A percentile compares a stretch with the other conserved stretches of the same genome.
These are phyloP conservation scores for Trichoderma erinaceum DNA, from an alignment of 495 filamentous ascomycete species.

Conservation along the genomic window DNA sequence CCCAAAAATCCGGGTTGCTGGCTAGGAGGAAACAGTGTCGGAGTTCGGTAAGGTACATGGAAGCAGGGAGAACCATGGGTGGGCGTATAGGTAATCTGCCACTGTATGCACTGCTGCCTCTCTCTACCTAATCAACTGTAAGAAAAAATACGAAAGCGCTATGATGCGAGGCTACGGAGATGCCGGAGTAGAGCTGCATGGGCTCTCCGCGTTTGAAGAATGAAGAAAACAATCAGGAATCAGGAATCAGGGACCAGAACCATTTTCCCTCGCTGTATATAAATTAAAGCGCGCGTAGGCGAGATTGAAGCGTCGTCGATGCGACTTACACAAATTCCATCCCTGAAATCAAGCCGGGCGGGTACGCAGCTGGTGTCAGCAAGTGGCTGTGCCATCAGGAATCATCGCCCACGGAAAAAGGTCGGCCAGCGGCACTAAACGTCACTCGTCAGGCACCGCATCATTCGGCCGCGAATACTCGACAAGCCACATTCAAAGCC, in stretches of 20 bases:
- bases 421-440: conserved; percentile 14
- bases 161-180: conserved; percentile 8
- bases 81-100: too few species aligned
- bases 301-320: conserved; percentile 2
- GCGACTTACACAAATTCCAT: not conserved
- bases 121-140: not conserved
- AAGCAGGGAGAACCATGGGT: not conserved
- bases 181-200: conserved; percentile 1
- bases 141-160: not conserved
- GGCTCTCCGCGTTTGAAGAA: not conserved
- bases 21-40: not conserved
- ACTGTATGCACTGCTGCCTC: not conserved
- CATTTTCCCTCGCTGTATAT: not conserved
- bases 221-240: not conserved
- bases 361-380: conserved; percentile 1
- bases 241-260: not conserved
- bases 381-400: conserved; percentile 3
- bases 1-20: not conserved
- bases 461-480: conserved; percentile 13
- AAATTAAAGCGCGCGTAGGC: conserved; percentile 6
- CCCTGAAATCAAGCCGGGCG: not conserved
- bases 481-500: conserved; percentile 11
- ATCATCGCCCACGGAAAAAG: conserved; percentile 10
- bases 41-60: not conserved
- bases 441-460: conserved; percentile 14